Evolutionary conservation across 495 filamentous ascomycete genomes (phyloP).

Genomic region (Talaromyces trachyspermus): DNA sequence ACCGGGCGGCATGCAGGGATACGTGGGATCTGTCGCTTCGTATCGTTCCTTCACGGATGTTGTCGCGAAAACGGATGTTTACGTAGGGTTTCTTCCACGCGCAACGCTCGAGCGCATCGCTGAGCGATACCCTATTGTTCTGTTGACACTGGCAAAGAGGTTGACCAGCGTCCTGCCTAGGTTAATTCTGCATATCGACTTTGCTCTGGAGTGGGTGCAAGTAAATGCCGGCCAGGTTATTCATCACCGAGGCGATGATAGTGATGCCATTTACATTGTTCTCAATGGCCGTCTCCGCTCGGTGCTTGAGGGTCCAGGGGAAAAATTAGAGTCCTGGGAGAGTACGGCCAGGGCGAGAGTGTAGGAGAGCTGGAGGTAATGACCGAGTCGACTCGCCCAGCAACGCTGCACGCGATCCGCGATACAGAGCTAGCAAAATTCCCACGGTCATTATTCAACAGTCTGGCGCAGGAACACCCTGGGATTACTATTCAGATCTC

Average conservation of each 20-base stretch:
- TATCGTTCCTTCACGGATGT: conserved; percentile 96
- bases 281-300: conserved; percentile 83
- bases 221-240: conserved; percentile 91
- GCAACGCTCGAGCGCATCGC: conserved; percentile 84
- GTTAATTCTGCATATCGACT: conserved; percentile 94
- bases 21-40: conserved; percentile 86
- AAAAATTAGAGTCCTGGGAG: conserved; percentile 80
- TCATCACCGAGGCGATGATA: conserved; percentile 89
- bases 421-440: conserved; percentile 96
- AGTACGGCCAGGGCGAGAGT: conserved; percentile 95
- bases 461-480: conserved; percentile 90
- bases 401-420: conserved; percentile 89
- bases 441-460: conserved; percentile 93
- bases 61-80: conserved; percentile 95
- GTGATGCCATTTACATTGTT: conserved; percentile 97
- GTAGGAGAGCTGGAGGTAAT: conserved; percentile 95
- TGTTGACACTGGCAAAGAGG: conserved; percentile 91
- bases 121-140: conserved; percentile 82
- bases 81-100: conserved; percentile 89
- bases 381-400: conserved; percentile 83
- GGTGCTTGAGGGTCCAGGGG: conserved; percentile 71
- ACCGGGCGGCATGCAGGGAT: conserved; percentile 89
- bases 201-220: conserved; percentile 96
- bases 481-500: conserved; percentile 99
- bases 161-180: conserved; percentile 82